Evolutionary conservation across 176 grass and related monocot genomes (phyloP), one percentile per base, ranked within the genome.

Genomic region (Elymus sibiricus): DNA sequence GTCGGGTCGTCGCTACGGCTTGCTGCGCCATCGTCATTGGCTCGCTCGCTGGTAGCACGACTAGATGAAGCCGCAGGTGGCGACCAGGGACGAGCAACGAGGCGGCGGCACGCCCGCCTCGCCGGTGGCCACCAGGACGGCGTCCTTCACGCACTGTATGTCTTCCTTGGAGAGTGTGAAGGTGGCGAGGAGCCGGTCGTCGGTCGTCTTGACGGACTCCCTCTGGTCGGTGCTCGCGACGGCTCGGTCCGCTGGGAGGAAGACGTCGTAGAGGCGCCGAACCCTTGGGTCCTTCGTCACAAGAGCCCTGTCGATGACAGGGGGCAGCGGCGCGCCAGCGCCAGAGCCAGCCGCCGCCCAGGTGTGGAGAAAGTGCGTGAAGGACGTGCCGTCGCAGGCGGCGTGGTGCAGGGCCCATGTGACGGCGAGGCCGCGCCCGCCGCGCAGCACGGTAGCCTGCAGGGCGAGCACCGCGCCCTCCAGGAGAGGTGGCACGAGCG

Each of bases 331-430:
- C n/a, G n/a, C n/a, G 19, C 6, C 4, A n/a, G 29, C 14, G 25
- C n/a, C n/a, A n/a, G n/a, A n/a, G n/a, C n/a, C 13, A 0, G 22
- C 35, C 5, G 79, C 46, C 6, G 77, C 77, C 92, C 92, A 90
- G 1, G 86, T 39, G 69, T 64, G 85, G 14, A 91, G 24, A 90
- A 94, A 94, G 32, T 78, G 78, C 10, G 56, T 87, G 43, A 60
- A 88, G 28, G 64, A 51, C 0, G 61, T 16, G 70, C 90, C 87
- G 35, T 94, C 92, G 39, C 87, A 85, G 12, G 81, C 70, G 1
- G 74, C 68, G 60, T 95, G 93, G 85, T 81, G 60, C 9, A 92
- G 11, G 34, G 68, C 12, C 24, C 82, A 44, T 37, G 66, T 85
- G 11, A 92, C 6, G 9, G 63, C 90, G 58, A 90, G 26, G 37